phyloP scores from a whole-genome alignment of 129 eudicot genomes.

The Arctium minus region DNA sequence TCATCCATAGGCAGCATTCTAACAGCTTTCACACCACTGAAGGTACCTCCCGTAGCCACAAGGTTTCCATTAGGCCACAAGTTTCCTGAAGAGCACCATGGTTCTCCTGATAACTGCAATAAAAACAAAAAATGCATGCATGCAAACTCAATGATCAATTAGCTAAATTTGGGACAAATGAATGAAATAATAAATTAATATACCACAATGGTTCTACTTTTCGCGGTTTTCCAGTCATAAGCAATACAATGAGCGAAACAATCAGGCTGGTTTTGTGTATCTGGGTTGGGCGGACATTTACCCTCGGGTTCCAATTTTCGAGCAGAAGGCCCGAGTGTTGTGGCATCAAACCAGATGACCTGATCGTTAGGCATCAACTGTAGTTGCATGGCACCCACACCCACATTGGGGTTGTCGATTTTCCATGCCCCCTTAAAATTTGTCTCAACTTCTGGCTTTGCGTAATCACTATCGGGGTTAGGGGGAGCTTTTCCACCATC shows the following conservation, averaged over 20 bases:
- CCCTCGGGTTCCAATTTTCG: slow-evolving; percentile 29
- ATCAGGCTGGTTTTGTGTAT: slow-evolving; percentile 29
- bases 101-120: slow-evolving; percentile 49
- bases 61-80: slow-evolving; percentile 56
- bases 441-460: slow-evolving; percentile 25
- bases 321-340: slow-evolving; percentile 59
- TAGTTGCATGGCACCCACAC: slow-evolving; percentile 83
- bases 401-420: slow-evolving; percentile 35
- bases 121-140: neutral
- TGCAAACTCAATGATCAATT: neutral
- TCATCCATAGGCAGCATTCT: slow-evolving; percentile 40
- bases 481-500: neutral
- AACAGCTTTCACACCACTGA: slow-evolving; percentile 43
- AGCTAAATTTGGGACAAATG: neutral
- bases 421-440: slow-evolving; percentile 39
- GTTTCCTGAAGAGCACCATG: slow-evolving; percentile 93
- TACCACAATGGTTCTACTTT: slow-evolving; percentile 51
- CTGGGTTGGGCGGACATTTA: slow-evolving; percentile 32
- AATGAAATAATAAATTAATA: neutral
- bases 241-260: slow-evolving; percentile 77
- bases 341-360: slow-evolving; percentile 66
- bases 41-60: slow-evolving; percentile 65
- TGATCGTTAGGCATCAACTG: slow-evolving; percentile 75
- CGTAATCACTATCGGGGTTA: neutral
- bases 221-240: slow-evolving; percentile 43